Evolutionary conservation across 2,329 filamentous ascomycete species (phyloP).

Genomic region (Neurospora sp.): DNA sequence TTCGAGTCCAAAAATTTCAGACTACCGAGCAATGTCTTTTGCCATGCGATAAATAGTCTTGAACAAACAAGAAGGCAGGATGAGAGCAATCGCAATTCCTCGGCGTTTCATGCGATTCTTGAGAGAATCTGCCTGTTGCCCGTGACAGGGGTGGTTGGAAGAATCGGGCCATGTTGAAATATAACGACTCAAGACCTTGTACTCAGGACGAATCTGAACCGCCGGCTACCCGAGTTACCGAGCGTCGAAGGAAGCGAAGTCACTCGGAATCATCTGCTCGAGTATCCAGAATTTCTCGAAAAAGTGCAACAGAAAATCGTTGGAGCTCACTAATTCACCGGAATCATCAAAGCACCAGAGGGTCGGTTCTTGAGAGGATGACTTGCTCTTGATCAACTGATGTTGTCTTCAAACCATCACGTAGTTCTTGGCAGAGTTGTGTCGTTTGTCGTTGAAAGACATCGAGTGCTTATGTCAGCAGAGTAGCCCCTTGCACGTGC

Average conservation of each 20-base stretch:
- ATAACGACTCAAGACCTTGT: too few relatives aligned
- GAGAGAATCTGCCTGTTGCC: background rate
- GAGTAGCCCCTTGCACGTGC: background rate
- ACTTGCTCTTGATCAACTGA: background rate
- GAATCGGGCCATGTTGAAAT: background rate
- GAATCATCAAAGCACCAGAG: background rate
- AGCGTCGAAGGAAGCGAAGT: background rate
- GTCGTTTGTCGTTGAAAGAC: slow-evolving; percentile 1
- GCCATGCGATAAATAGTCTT: background rate
- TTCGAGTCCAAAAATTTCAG: background rate
- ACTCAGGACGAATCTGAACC: background rate
- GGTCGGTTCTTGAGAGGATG: background rate
- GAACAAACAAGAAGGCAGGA: background rate
- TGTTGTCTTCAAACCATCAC: background rate
- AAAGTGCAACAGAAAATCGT: background rate
- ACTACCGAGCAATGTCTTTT: background rate
- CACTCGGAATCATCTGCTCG: background rate
- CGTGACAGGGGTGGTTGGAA: background rate
- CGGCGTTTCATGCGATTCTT: too few relatives aligned
- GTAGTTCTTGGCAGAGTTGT: background rate
- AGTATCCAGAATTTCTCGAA: background rate
- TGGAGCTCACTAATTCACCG: background rate
- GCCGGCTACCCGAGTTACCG: background rate
- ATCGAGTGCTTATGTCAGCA: slow-evolving; percentile 2
- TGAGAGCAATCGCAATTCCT: background rate